Percentiles rank a stretch among this genome's conserved stretches.
These are phyloP conservation scores for Clitopilus passeckerianus DNA, from an alignment of 768 basidiomycete species.

Conservation along the genomic window DNA sequence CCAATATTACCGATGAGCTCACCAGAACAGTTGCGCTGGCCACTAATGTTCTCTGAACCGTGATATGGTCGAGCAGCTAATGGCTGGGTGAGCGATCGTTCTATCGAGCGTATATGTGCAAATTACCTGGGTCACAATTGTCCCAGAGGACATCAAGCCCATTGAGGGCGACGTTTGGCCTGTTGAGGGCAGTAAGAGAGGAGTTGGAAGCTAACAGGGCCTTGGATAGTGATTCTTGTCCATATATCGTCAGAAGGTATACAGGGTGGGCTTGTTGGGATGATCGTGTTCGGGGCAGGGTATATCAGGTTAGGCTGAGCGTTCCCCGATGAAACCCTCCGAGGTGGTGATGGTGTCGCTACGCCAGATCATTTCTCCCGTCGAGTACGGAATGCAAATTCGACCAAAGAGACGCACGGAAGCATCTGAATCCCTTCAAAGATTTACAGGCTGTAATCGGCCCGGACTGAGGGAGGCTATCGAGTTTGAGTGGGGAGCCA, in stretches of 20 bases:
- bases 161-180: neutral
- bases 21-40: conserved; percentile 23
- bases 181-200: neutral
- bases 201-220: neutral
- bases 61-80: conserved; percentile 17
- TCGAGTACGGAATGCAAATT: neutral
- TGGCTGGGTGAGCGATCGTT: neutral
- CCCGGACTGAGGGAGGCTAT: too few species aligned
- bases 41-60: conserved; percentile 19
- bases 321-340: too few species aligned
- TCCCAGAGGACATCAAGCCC: neutral
- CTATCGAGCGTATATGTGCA: neutral
- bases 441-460: too few species aligned
- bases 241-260: neutral
- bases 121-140: neutral
- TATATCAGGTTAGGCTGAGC: neutral
- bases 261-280: neutral
- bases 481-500: too few species aligned
- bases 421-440: too few species aligned
- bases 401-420: too few species aligned
- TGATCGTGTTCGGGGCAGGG: neutral
- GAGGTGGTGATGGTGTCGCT: too few species aligned
- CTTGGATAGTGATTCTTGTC: neutral
- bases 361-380: neutral
- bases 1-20: neutral